Percentiles rank a stretch among this genome's conserved stretches.
Conservation (phyloP, 345 rosid species). For the Ricinus communis region DNA sequence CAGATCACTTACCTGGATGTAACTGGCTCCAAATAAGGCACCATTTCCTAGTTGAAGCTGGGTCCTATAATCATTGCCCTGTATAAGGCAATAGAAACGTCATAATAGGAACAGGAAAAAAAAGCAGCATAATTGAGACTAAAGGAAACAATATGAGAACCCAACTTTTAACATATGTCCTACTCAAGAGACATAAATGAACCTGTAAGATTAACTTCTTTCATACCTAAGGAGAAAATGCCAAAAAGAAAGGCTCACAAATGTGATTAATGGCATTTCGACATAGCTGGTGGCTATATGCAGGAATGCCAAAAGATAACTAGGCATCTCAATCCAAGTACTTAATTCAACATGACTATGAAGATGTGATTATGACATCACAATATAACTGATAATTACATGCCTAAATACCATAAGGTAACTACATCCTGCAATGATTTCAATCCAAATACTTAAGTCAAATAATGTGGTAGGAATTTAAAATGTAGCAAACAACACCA, state of each 20-base stretch:
- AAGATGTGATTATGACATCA: neutral
- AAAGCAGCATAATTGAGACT: neutral
- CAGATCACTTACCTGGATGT: slow-evolving; percentile 71
- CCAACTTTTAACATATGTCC: neutral
- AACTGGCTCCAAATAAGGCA: slow-evolving; percentile 83
- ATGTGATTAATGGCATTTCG: neutral
- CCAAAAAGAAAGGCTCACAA: neutral
- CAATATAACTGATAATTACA: neutral
- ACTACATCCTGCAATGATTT: too few relatives aligned
- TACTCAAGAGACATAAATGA: neutral
- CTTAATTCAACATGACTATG: neutral
- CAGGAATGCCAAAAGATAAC: too few relatives aligned
- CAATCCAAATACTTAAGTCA: neutral
- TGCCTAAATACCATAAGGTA: neutral
- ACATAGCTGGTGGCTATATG: neutral
- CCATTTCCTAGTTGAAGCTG: slow-evolving; percentile 86
- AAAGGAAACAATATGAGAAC: neutral
- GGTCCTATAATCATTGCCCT: slow-evolving; percentile 84
- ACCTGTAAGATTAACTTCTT: neutral
- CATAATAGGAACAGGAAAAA: neutral
- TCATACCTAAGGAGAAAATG: neutral
- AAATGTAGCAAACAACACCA: neutral
- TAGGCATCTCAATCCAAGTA: neutral
- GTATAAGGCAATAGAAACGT: slow-evolving; percentile 12
- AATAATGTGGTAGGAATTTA: neutral